Percentiles rank a stretch among this genome's conserved stretches.
Evolutionary conservation across 2,329 filamentous ascomycete species (phyloP).

Genomic region (Phymatotrichopsis omnivora): DNA sequence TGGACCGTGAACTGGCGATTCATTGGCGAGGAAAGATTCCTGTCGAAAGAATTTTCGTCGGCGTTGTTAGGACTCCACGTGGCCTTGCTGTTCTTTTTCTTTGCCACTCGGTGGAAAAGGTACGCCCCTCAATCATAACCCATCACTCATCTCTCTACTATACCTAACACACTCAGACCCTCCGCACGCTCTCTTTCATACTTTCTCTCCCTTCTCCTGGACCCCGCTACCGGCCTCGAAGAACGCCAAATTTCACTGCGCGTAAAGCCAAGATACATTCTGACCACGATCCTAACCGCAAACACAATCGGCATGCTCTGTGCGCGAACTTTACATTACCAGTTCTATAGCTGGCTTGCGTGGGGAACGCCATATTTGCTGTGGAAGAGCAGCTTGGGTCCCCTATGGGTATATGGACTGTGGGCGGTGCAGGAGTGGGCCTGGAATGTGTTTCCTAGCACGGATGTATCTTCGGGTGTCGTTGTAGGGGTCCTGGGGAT

Average conservation of each 20-base stretch:
- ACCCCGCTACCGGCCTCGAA: constrained; percentile 39
- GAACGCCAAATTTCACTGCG: constrained; percentile 48
- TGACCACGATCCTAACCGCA: constrained; percentile 66
- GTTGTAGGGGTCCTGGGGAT: constrained; percentile 62
- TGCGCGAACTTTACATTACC: constrained; percentile 82
- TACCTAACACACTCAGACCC: constrained; percentile 44
- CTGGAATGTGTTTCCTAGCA: constrained; percentile 91
- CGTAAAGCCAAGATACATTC: constrained; percentile 61
- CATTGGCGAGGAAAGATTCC: constrained; percentile 70
- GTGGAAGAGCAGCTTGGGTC: constrained; percentile 64
- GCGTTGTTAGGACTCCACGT: constrained; percentile 56
- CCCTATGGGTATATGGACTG: constrained; percentile 54
- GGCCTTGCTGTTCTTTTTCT: constrained; percentile 55
- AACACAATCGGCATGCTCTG: constrained; percentile 73
- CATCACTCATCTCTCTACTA: background rate
- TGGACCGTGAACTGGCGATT: constrained; percentile 99
- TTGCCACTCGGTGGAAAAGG: constrained; percentile 52
- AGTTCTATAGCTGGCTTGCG: constrained; percentile 85
- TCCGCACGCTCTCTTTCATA: constrained; percentile 48
- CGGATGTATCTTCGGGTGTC: constrained; percentile 49
- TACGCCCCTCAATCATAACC: background rate
- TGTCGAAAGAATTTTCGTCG: constrained; percentile 59
- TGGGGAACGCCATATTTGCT: constrained; percentile 83
- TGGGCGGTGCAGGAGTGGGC: constrained; percentile 81
- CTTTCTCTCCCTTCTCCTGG: constrained; percentile 43